Percentiles rank a stretch among this genome's conserved stretches.
Conservation (phyloP, 768 basidiomycete genomes). For the Suillus bovinus region DNA sequence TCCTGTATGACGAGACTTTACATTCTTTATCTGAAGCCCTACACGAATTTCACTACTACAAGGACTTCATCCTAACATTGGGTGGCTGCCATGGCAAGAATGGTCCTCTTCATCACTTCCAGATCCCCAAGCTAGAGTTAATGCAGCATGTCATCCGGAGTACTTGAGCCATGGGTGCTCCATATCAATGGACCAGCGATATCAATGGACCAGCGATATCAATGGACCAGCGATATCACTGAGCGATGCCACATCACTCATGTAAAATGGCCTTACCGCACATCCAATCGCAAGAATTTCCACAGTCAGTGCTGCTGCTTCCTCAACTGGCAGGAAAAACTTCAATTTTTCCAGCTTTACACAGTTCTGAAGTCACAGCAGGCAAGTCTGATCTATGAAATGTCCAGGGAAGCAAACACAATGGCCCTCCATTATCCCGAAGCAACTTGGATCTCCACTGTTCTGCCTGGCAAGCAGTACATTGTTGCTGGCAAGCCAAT, state of each 20-base stretch:
- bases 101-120: conserved; percentile 10
- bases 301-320: conserved; percentile 12
- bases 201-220: no score
- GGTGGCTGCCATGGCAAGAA: conserved; percentile 15
- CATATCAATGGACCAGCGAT: no score
- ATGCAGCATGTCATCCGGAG: conserved; percentile 12
- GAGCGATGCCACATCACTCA: conserved; percentile 14
- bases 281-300: conserved; percentile 7
- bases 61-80: conserved; percentile 1
- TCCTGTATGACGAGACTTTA: conserved; percentile 18
- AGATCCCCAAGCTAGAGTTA: conserved; percentile 6
- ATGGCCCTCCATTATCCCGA: conserved; percentile 4
- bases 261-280: conserved; percentile 5
- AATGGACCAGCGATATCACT: conserved; percentile 18
- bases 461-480: conserved; percentile 3
- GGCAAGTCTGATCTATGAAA: conserved; percentile 5
- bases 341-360: conserved; percentile 9
- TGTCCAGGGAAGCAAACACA: not conserved
- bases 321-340: conserved; percentile 14
- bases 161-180: conserved; percentile 30
- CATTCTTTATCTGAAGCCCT: conserved; percentile 8
- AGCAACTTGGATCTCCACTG: conserved; percentile 5
- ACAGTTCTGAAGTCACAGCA: conserved; percentile 4
- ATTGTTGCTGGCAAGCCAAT: not conserved
- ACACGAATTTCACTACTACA: conserved; percentile 14